A percentile compares a stretch with the other conserved stretches of the same genome.
These are phyloP conservation scores for Fusarium irregulare DNA, from an alignment of 2,329 filamentous ascomycete species.

Conservation along the genomic window DNA sequence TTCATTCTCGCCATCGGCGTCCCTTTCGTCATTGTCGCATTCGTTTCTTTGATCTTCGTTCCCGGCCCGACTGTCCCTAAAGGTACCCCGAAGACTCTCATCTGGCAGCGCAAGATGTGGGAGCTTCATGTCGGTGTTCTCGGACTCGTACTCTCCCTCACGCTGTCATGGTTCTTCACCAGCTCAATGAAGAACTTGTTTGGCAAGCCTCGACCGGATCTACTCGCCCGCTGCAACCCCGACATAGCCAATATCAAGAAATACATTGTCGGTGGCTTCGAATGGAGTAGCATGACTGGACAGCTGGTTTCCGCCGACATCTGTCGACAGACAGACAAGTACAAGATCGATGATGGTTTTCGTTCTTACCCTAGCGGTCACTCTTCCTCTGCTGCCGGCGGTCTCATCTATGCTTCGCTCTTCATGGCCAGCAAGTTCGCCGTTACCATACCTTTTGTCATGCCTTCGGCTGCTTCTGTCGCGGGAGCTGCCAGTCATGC, in stretches of 20 bases:
- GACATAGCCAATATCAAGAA: conserved; percentile 72
- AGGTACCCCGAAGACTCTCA: conserved; percentile 69
- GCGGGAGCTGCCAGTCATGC: conserved; percentile 68
- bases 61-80: conserved; percentile 76
- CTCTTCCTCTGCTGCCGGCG: conserved; percentile 77
- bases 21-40: conserved; percentile 74
- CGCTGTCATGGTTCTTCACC: conserved; percentile 81
- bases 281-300: conserved; percentile 64
- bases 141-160: conserved; percentile 79
- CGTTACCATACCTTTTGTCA: conserved; percentile 77
- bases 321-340: conserved; percentile 73
- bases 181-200: conserved; percentile 85
- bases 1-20: conserved; percentile 70
- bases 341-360: conserved; percentile 81
- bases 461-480: conserved; percentile 58
- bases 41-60: conserved; percentile 76
- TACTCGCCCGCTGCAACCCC: conserved; percentile 82
- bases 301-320: conserved; percentile 81
- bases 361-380: conserved; percentile 74
- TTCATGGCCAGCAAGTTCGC: conserved; percentile 88
- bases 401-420: conserved; percentile 85
- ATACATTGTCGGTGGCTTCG: conserved; percentile 72
- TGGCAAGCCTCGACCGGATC: conserved; percentile 80
- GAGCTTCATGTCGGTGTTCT: conserved; percentile 89
- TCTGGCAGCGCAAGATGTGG: conserved; percentile 89